Percentiles rank a stretch among this genome's conserved stretches.
Evolutionary conservation across 129 eudicot genomes (phyloP).

Genomic region (Erigeron canadensis): DNA sequence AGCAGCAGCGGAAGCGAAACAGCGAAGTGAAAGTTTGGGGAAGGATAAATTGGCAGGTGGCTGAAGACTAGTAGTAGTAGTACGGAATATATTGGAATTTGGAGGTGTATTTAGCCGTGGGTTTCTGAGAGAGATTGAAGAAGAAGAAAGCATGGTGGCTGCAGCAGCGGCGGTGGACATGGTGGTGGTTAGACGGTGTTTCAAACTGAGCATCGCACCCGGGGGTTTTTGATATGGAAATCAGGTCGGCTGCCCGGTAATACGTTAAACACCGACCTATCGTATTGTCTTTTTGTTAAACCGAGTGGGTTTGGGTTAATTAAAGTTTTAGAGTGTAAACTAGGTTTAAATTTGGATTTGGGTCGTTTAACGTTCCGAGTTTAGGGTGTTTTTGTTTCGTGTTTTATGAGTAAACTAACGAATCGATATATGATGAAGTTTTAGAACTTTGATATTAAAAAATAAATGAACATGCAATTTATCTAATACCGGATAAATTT

Average conservation of each 20-base stretch:
- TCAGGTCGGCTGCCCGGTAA: constrained; percentile 16
- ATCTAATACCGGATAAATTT: no score
- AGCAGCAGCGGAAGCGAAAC: constrained; percentile 66
- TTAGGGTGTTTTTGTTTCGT: no score
- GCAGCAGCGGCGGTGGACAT: constrained; percentile 41
- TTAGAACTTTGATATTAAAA: no score
- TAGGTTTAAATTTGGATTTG: no score
- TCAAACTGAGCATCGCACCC: constrained; percentile 28
- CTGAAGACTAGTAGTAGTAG: constrained; percentile 9
- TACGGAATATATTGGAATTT: constrained; percentile 20
- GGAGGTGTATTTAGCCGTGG: constrained; percentile 27
- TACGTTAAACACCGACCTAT: constrained; percentile 17
- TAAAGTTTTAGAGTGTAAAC: no score
- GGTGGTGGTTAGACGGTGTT: constrained; percentile 49
- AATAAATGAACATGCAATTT: no score
- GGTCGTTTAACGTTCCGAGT: no score
- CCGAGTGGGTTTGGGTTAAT: no score
- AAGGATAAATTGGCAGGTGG: not conserved
- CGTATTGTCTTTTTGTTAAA: not conserved
- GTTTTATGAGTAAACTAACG: no score
- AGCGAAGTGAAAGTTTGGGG: constrained; percentile 54
- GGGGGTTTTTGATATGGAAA: constrained; percentile 1
- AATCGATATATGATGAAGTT: no score
- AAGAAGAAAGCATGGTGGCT: constrained; percentile 31
- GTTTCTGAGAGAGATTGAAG: constrained; percentile 30